phyloP scores from a whole-genome alignment of 345 rosid species.

The Populus ilicifolia region DNA sequence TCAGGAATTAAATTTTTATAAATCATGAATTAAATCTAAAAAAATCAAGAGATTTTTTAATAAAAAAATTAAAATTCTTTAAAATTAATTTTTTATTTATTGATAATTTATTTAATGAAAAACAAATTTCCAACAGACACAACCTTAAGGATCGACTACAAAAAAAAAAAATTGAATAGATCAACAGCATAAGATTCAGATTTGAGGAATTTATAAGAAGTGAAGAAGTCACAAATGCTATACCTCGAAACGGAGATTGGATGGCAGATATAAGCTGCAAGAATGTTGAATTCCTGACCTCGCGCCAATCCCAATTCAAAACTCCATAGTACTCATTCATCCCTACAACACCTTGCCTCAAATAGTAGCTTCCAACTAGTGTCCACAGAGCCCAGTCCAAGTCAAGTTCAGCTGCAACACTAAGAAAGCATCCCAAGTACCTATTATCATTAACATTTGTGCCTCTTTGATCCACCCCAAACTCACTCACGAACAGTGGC shows the following conservation, averaged over 20 bases:
- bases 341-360: slow-evolving; percentile 69
- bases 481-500: slow-evolving; percentile 72
- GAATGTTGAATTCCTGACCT: slow-evolving; percentile 51
- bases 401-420: slow-evolving; percentile 76
- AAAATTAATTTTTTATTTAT: no score
- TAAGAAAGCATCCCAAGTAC: slow-evolving; percentile 64
- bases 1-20: no score
- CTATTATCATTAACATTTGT: slow-evolving; percentile 54
- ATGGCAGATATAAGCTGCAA: slow-evolving; percentile 52
- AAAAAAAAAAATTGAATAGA: neutral
- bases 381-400: slow-evolving; percentile 89
- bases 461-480: slow-evolving; percentile 75
- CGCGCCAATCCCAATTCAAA: slow-evolving; percentile 60
- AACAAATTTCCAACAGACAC: neutral
- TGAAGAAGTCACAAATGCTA: neutral
- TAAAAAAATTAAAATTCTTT: no score
- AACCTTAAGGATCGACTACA: neutral
- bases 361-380: slow-evolving; percentile 69
- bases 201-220: neutral
- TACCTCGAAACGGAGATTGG: slow-evolving; percentile 66
- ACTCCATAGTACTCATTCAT: slow-evolving; percentile 62
- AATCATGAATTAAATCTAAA: no score
- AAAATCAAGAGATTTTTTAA: no score
- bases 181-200: neutral
- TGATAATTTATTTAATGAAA: no score